phyloP scores from a whole-genome alignment of 2,329 filamentous ascomycete species.

The Aspergillus pseudonomiae region DNA sequence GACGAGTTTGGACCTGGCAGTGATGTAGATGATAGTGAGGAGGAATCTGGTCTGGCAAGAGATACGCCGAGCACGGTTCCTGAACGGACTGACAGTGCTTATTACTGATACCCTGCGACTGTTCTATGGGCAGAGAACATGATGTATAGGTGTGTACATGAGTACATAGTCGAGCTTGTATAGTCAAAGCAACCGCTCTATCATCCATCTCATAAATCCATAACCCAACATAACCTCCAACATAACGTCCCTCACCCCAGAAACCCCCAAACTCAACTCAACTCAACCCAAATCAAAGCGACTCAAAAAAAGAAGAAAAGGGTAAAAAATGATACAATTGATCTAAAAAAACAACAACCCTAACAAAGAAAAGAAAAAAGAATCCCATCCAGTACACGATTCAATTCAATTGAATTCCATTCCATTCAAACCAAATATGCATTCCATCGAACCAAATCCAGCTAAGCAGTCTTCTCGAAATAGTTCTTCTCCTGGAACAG shows the following conservation, averaged over 20 bases:
- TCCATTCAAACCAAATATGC: constrained; percentile 6
- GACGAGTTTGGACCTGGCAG: constrained; percentile 41
- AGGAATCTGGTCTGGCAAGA: constrained; percentile 27
- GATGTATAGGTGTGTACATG: not conserved
- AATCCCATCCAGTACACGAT: not conserved
- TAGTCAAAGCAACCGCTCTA: not conserved
- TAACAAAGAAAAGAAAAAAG: constrained; percentile 3
- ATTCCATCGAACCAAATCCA: constrained; percentile 3
- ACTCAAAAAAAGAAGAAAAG: constrained; percentile 2
- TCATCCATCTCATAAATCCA: not conserved
- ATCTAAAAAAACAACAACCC: constrained; percentile 17
- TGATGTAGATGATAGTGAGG: constrained; percentile 52
- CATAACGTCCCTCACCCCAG: not conserved
- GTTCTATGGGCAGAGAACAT: not conserved
- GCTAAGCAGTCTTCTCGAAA: constrained; percentile 41
- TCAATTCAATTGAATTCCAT: not conserved
- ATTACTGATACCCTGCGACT: constrained; percentile 26
- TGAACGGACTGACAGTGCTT: constrained; percentile 37
- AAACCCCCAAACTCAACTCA: not conserved
- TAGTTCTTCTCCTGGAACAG: constrained; percentile 68
- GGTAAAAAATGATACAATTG: constrained; percentile 10
- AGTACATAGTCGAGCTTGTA: not conserved
- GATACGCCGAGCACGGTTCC: constrained; percentile 40
- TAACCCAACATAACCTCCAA: not conserved
- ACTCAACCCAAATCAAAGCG: too few relatives aligned